Conservation (phyloP, 2,329 filamentous ascomycete genomes). For the Colletotrichum neosansevieriae region DNA sequence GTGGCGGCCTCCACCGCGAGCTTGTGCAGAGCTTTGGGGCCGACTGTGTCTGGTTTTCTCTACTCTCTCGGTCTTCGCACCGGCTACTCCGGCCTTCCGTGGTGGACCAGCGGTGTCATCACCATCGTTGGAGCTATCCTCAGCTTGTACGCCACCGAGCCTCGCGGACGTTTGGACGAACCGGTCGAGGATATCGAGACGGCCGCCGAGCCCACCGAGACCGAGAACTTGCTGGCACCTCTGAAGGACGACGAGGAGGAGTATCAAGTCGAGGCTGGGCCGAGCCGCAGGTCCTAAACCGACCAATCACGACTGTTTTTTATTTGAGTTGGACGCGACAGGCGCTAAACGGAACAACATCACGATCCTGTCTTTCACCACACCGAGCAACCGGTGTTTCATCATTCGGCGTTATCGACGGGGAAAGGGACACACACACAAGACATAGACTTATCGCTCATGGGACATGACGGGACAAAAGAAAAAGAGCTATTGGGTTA, state of each 20-base stretch:
- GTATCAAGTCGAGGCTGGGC: slow-evolving; percentile 20
- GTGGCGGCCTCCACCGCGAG: slow-evolving; percentile 92
- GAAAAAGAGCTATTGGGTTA: slow-evolving; percentile 19
- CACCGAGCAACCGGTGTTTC: slow-evolving; percentile 30
- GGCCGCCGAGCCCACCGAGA: slow-evolving; percentile 43
- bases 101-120: slow-evolving; percentile 89
- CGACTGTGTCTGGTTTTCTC: slow-evolving; percentile 86
- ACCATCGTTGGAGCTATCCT: slow-evolving; percentile 80
- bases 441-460: slow-evolving; percentile 40
- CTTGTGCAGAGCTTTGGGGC: slow-evolving; percentile 87
- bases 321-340: slow-evolving; percentile 9
- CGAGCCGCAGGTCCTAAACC: slow-evolving; percentile 23
- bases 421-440: slow-evolving; percentile 42
- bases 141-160: slow-evolving; percentile 81
- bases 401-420: slow-evolving; percentile 39
- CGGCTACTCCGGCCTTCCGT: slow-evolving; percentile 89
- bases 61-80: slow-evolving; percentile 83
- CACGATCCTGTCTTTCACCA: slow-evolving; percentile 7
- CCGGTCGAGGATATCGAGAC: slow-evolving; percentile 56
- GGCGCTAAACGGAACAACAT: slow-evolving; percentile 1
- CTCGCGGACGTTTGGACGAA: slow-evolving; percentile 58
- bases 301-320: not conserved
- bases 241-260: slow-evolving; percentile 25
- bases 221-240: slow-evolving; percentile 26
- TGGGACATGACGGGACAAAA: slow-evolving; percentile 30